Conservation (phyloP, 2,329 filamentous ascomycete genomes). For the Dactylellina cionopaga region DNA sequence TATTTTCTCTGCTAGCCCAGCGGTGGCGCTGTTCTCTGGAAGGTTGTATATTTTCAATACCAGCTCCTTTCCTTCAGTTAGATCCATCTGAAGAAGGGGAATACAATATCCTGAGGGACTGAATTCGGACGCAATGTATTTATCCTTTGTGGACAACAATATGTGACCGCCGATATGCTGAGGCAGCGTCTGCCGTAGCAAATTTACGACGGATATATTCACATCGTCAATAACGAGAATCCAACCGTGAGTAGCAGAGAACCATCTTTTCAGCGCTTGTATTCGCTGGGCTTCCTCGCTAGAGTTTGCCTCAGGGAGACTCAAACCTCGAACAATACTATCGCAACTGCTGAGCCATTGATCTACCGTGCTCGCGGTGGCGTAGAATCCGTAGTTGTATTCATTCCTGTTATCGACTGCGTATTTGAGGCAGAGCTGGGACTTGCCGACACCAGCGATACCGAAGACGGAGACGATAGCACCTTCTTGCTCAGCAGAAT, state of each 20-base stretch:
- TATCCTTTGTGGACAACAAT: conserved; percentile 6
- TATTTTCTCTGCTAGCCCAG: not conserved
- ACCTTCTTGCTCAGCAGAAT: not conserved
- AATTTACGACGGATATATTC: not conserved
- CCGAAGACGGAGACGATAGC: conserved; percentile 1
- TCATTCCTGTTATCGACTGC: not conserved
- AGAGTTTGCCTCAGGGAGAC: not conserved
- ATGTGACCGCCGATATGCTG: not conserved
- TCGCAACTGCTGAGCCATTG: conserved; percentile 6
- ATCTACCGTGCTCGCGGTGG: not conserved
- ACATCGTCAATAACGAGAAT: conserved; percentile 3
- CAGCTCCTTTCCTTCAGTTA: not conserved
- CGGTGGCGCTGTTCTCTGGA: not conserved
- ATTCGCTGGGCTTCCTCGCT: not conserved
- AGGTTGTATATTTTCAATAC: conserved; percentile 4
- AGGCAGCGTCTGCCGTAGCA: not conserved
- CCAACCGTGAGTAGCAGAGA: not conserved
- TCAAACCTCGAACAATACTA: not conserved
- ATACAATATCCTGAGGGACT: not conserved
- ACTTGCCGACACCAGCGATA: not conserved
- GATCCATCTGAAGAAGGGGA: not conserved
- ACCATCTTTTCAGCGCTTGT: not conserved
- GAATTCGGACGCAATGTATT: conserved; percentile 1
- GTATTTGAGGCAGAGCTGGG: conserved; percentile 2
- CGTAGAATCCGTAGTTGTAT: not conserved